Evolutionary conservation across 495 filamentous ascomycete species (phyloP).

Genomic region (Aspergillus incahuasiensis): DNA sequence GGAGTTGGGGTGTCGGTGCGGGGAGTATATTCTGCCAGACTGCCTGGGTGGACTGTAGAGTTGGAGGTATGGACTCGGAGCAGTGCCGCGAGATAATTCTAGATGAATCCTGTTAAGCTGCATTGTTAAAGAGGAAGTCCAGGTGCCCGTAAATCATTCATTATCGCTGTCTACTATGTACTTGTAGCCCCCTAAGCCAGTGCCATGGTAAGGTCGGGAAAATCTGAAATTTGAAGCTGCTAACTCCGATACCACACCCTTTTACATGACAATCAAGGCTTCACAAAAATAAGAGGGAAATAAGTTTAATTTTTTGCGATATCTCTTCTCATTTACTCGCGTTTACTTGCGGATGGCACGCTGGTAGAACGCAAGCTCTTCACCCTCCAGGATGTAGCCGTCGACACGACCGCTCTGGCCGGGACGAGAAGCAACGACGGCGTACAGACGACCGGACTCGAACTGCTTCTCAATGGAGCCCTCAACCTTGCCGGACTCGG

Average conservation of each 20-base stretch:
- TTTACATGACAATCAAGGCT: constrained; percentile 25
- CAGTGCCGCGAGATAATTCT: too few relatives aligned
- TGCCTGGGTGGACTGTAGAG: not conserved
- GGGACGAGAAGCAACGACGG: constrained; percentile 84
- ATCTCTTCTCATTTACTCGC: constrained; percentile 17
- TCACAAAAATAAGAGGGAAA: constrained; percentile 13
- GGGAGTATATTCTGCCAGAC: not conserved
- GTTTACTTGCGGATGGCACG: constrained; percentile 92
- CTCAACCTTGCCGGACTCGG: constrained; percentile 87
- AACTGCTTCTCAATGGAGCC: constrained; percentile 90
- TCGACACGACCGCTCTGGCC: constrained; percentile 95
- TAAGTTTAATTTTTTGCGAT: constrained; percentile 20
- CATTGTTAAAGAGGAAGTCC: too few relatives aligned
- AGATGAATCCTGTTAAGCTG: too few relatives aligned
- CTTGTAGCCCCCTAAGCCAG: not conserved
- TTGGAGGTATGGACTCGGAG: too few relatives aligned
- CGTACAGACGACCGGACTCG: constrained; percentile 94
- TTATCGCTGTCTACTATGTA: constrained; percentile 1
- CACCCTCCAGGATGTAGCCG: constrained; percentile 98
- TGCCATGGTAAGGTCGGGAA: constrained; percentile 29
- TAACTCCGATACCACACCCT: constrained; percentile 43
- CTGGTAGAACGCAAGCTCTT: constrained; percentile 99
- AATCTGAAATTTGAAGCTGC: constrained; percentile 20
- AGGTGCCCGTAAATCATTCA: not conserved
- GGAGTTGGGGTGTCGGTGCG: not conserved